Evolutionary conservation across 83 land plant species (phyloP).

Genomic region (Thuja plicata): DNA sequence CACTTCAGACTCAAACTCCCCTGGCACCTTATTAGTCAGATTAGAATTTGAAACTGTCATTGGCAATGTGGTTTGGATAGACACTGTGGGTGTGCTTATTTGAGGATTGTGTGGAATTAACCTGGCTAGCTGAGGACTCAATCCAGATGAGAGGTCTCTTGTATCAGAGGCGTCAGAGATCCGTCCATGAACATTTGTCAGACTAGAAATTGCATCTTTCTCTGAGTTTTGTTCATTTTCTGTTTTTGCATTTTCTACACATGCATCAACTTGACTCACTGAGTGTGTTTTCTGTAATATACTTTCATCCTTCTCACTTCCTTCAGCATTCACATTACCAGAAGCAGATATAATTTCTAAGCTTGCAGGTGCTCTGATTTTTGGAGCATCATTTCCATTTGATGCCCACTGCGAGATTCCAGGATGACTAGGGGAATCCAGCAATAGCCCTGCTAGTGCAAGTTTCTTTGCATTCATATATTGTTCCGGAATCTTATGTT

Average conservation of each 20-base stretch:
- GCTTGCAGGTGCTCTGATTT: not conserved
- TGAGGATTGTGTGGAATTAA: constrained; percentile 2
- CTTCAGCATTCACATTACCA: not conserved
- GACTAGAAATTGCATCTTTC: not conserved
- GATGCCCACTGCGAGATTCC: constrained; percentile 4
- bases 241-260: constrained; percentile 2
- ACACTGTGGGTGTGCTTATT: not conserved
- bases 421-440: constrained; percentile 11
- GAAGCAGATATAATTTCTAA: not conserved
- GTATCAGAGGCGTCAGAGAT: not conserved
- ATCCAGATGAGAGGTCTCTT: not conserved
- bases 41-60: not conserved
- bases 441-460: constrained; percentile 14
- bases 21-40: not conserved
- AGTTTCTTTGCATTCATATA: constrained; percentile 13
- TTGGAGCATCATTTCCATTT: constrained; percentile 2
- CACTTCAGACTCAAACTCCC: not conserved
- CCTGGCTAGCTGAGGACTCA: not conserved
- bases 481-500: not conserved
- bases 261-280: not conserved
- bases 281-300: constrained; percentile 3
- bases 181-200: not conserved
- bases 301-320: constrained; percentile 11
- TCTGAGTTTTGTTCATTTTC: constrained; percentile 8
- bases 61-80: not conserved